phyloP scores from a whole-genome alignment of 2,329 filamentous ascomycete genomes.

The Scedosporium apiospermum region DNA sequence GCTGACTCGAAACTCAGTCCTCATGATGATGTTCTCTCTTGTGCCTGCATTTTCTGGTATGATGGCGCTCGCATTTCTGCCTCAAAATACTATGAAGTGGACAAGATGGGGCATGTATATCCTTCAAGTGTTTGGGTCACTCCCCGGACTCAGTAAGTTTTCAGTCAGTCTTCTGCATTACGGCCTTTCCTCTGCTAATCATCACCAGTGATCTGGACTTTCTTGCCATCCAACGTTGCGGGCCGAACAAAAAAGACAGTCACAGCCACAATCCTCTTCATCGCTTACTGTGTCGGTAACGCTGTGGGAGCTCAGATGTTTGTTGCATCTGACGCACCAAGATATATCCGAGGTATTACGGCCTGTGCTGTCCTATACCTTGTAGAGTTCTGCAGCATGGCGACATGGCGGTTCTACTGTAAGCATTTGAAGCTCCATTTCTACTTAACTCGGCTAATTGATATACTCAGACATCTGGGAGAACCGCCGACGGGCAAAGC shows the following conservation, averaged over 20 bases:
- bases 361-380: conserved; percentile 16
- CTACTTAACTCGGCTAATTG: background rate
- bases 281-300: conserved; percentile 52
- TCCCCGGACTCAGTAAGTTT: conserved; percentile 16
- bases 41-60: conserved; percentile 21
- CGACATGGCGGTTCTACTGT: conserved; percentile 18
- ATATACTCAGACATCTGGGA: conserved; percentile 15
- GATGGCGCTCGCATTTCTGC: conserved; percentile 20
- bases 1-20: conserved; percentile 7
- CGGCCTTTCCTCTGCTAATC: background rate
- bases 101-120: conserved; percentile 23
- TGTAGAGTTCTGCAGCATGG: conserved; percentile 16
- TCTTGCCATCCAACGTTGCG: conserved; percentile 39
- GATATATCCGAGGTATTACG: conserved; percentile 14
- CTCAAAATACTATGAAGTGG: conserved; percentile 17
- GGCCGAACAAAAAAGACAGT: conserved; percentile 55
- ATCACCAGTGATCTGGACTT: conserved; percentile 20
- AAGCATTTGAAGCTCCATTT: conserved; percentile 1
- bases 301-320: conserved; percentile 11
- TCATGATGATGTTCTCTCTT: conserved; percentile 19
- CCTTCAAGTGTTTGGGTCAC: conserved; percentile 16
- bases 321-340: conserved; percentile 7
- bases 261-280: conserved; percentile 47
- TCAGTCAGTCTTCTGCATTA: background rate
- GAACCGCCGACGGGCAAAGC: conserved; percentile 14